Evolutionary conservation across 306 rosid species (phyloP).

Genomic region (Sechiopsis laciniata): DNA sequence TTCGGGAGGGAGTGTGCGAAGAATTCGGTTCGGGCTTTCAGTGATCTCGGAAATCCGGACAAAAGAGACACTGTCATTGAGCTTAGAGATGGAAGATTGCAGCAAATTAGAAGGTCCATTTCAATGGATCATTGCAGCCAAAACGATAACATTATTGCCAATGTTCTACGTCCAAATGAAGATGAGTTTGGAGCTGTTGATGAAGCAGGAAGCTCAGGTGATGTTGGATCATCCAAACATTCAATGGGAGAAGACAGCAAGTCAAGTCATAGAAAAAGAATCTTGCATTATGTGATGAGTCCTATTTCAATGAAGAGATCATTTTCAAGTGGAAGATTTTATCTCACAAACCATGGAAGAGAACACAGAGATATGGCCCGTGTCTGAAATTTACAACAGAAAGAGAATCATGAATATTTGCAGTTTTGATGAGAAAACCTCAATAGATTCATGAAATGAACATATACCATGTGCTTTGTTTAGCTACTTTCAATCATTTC

Average conservation of each 20-base stretch:
- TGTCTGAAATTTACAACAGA: constrained; percentile 27
- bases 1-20: constrained; percentile 37
- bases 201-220: constrained; percentile 35
- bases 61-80: constrained; percentile 58
- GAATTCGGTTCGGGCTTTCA: constrained; percentile 44
- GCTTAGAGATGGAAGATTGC: constrained; percentile 47
- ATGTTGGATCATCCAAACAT: constrained; percentile 51
- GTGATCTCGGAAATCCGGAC: constrained; percentile 53
- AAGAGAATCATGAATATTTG: background rate
- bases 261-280: constrained; percentile 37
- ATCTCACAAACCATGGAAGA: constrained; percentile 47
- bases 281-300: constrained; percentile 50
- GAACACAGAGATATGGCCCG: constrained; percentile 43
- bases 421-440: constrained; percentile 12
- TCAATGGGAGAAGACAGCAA: constrained; percentile 43
- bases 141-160: constrained; percentile 35
- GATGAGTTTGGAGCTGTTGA: constrained; percentile 32
- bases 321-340: constrained; percentile 75
- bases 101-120: constrained; percentile 52
- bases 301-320: constrained; percentile 87
- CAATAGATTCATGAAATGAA: constrained; percentile 3
- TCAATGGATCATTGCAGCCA: constrained; percentile 70
- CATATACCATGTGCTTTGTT: constrained; percentile 4
- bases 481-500: constrained; percentile 11
- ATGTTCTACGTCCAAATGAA: constrained; percentile 40